Percentiles rank a stretch among this genome's conserved stretches.
phyloP scores from a whole-genome alignment of 169 alveolate species.

The Plasmodium adleri region DNA sequence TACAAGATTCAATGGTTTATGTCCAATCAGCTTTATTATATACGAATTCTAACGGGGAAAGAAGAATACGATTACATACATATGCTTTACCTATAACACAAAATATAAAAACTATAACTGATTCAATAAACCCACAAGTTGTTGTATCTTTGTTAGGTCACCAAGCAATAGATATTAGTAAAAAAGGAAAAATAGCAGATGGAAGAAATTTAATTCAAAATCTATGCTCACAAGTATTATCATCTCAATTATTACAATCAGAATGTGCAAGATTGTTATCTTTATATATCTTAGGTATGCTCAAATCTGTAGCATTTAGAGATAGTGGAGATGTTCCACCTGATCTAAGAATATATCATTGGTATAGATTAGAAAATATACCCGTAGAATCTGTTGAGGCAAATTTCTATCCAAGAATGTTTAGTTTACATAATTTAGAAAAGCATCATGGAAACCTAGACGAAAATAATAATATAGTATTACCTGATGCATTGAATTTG shows the following conservation, averaged over 20 bases:
- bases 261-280: conserved; percentile 76
- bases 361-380: conserved; percentile 85
- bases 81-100: conserved; percentile 94
- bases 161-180: conserved; percentile 79
- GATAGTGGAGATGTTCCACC: conserved; percentile 86
- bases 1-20: conserved; percentile 89
- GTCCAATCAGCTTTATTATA: conserved; percentile 97
- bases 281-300: conserved; percentile 87
- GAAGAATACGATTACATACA: conserved; percentile 98
- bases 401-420: conserved; percentile 89
- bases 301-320: conserved; percentile 87
- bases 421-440: conserved; percentile 83
- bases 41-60: conserved; percentile 97
- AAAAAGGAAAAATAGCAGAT: conserved; percentile 87
- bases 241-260: conserved; percentile 77
- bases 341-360: conserved; percentile 86
- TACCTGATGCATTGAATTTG: conserved; percentile 85
- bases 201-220: conserved; percentile 88
- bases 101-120: conserved; percentile 84
- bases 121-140: conserved; percentile 87
- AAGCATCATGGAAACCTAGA: conserved; percentile 72
- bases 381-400: conserved; percentile 85
- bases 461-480: conserved; percentile 51
- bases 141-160: conserved; percentile 83
- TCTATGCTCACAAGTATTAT: conserved; percentile 82